Evolutionary conservation across 2,329 filamentous ascomycete species (phyloP), one percentile per base, ranked within the genome.

Genomic region (Xylaria digitata): DNA sequence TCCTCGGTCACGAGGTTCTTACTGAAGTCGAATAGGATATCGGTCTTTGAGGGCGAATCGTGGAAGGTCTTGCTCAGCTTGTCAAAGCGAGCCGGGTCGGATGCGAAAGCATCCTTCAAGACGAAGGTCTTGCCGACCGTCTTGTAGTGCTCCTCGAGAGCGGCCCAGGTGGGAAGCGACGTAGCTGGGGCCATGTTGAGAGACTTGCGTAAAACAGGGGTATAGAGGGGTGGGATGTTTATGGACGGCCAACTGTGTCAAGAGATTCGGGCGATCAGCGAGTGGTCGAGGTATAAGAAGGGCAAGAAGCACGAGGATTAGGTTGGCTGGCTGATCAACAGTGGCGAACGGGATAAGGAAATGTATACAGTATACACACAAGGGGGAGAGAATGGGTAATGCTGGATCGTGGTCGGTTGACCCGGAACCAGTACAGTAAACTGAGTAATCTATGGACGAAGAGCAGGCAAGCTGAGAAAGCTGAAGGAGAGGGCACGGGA

Each of bases 1-100:
- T 98, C 94, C 74, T 97, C 92, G 69, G 92, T 96, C 76, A 98
- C 81, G 82, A 99, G 94, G 88, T 99, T 99, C 89, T 99, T 99
- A 85, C 92, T 96, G 84, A 97, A 99, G 82, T 99, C 96, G 82
- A 98, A 99, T 71, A 99, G 88, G 76, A 96, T 96, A 72, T 97
- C 93, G 74, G 89, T 90, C 76, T 86, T 87, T 77, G 96, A 92
- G 73, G 92, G 90, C 60, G 87, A 80, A 81, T 93, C 94, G 34
- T 89, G 85, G 82, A 98, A 97, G 77, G 88, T 93, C 80, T 90
- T 92, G 79, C 90, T 92, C 85, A 97, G 94, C 83, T 96, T 97
- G 77, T 90, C 82, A 85, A 97, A 98, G 70, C 96, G 93, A 78
- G 92, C 80, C 56, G 94, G 89, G 80, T 99, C 94, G 75, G 93